Conservation (phyloP, 202 grass and related monocot species). For the Panicum hallii region DNA sequence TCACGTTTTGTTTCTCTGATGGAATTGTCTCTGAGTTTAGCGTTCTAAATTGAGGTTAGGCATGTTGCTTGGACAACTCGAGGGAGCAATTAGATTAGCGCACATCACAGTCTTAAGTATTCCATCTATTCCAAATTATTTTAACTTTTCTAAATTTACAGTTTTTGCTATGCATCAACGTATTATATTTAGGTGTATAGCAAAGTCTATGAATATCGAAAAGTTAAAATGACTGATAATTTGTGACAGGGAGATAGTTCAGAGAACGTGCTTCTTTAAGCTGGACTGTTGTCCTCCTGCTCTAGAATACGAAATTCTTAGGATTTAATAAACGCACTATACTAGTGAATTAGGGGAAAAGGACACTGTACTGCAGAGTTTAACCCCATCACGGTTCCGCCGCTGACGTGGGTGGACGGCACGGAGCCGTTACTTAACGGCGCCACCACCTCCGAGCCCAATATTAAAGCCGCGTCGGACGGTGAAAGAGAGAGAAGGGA, state of each 20-base stretch:
- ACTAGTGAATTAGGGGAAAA: neutral
- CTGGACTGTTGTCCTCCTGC: neutral
- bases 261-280: neutral
- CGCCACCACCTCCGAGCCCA: neutral
- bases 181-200: too few relatives aligned
- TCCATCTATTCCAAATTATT: too few relatives aligned
- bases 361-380: neutral
- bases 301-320: neutral
- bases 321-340: neutral
- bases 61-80: too few relatives aligned
- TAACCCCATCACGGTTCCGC: neutral
- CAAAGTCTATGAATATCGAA: too few relatives aligned
- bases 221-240: too few relatives aligned
- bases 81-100: neutral
- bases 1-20: too few relatives aligned
- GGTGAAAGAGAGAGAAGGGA: slow-evolving; percentile 8
- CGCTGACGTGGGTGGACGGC: slow-evolving; percentile 41
- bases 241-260: neutral
- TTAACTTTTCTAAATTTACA: too few relatives aligned
- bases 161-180: too few relatives aligned
- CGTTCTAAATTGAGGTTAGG: too few relatives aligned
- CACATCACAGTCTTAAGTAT: neutral
- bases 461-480: slow-evolving; percentile 43
- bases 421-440: slow-evolving; percentile 48
- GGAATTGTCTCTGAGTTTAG: too few relatives aligned